Conservation (phyloP, 2,329 filamentous ascomycete species). For the Dothideomycetidae sp. region DNA sequence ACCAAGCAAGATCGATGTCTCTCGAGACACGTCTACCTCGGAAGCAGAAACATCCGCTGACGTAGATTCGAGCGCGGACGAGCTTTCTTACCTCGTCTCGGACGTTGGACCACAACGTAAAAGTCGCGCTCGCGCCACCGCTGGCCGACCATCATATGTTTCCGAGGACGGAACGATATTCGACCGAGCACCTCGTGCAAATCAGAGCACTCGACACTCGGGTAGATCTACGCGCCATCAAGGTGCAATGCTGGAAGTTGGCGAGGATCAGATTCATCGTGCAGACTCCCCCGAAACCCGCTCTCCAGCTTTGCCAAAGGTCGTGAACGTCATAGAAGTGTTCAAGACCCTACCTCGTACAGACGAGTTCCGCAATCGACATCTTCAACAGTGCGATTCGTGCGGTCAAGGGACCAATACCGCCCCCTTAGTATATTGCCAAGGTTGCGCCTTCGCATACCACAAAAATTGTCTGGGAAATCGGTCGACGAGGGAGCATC, state of each 20-base stretch:
- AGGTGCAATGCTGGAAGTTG: constrained; percentile 39
- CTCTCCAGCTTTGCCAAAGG: constrained; percentile 34
- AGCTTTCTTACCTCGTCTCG: constrained; percentile 23
- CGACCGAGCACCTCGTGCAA: constrained; percentile 8
- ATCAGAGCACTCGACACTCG: constrained; percentile 28
- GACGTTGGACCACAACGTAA: constrained; percentile 27
- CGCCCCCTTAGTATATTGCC: constrained; percentile 68
- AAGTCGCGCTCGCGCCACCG: constrained; percentile 10
- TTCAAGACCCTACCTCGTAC: constrained; percentile 51
- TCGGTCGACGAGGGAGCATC: constrained; percentile 62
- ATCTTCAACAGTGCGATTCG: constrained; percentile 57
- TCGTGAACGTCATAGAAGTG: constrained; percentile 51
- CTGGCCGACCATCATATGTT: constrained; percentile 20
- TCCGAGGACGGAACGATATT: constrained; percentile 11
- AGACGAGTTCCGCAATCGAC: constrained; percentile 54
- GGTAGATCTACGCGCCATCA: constrained; percentile 32
- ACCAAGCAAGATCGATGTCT: too few species aligned
- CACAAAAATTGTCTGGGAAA: constrained; percentile 72
- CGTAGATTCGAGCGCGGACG: constrained; percentile 8
- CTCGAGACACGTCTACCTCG: constrained; percentile 7
- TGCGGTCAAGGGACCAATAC: constrained; percentile 50
- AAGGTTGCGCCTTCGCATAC: constrained; percentile 74
- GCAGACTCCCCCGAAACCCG: constrained; percentile 28
- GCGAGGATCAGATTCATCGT: constrained; percentile 42
- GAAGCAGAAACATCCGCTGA: constrained; percentile 10